Conservation (phyloP, 1,284 basidiomycete genomes). For the Lentinus polychrous region DNA sequence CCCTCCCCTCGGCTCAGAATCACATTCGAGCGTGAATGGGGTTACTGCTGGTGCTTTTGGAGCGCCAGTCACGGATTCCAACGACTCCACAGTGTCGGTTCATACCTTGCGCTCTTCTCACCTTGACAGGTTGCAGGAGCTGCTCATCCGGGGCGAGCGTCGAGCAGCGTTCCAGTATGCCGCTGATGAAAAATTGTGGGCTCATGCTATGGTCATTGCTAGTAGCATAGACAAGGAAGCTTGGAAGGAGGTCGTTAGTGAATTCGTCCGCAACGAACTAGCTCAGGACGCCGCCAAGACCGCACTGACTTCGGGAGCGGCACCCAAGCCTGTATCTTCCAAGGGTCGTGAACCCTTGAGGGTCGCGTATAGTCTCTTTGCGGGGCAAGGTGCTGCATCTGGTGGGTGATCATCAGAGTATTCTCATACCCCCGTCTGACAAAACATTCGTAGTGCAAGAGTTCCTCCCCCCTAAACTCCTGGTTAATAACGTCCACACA, state of each 20-base stretch:
- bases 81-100: slow-evolving; percentile 18
- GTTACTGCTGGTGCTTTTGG: slow-evolving; percentile 17
- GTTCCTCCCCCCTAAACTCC: slow-evolving; percentile 54
- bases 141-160: slow-evolving; percentile 80
- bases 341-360: slow-evolving; percentile 68
- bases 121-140: slow-evolving; percentile 74
- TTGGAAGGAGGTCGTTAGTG: slow-evolving; percentile 86
- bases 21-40: slow-evolving; percentile 18
- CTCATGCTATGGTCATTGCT: slow-evolving; percentile 93
- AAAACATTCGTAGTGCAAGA: slow-evolving; percentile 58
- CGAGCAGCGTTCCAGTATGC: slow-evolving; percentile 86
- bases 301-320: slow-evolving; percentile 15
- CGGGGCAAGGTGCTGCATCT: slow-evolving; percentile 73
- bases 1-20: slow-evolving; percentile 6
- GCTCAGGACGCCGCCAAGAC: slow-evolving; percentile 29
- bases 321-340: slow-evolving; percentile 17
- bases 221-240: slow-evolving; percentile 90
- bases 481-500: slow-evolving; percentile 32
- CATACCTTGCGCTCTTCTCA: slow-evolving; percentile 44
- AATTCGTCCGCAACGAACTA: slow-evolving; percentile 83
- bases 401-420: slow-evolving; percentile 38
- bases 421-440: neutral
- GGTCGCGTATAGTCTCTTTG: slow-evolving; percentile 82
- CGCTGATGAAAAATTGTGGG: slow-evolving; percentile 85
- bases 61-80: slow-evolving; percentile 14